Conservation (phyloP, 2,329 filamentous ascomycete genomes). For the Cordyceps javanica region DNA sequence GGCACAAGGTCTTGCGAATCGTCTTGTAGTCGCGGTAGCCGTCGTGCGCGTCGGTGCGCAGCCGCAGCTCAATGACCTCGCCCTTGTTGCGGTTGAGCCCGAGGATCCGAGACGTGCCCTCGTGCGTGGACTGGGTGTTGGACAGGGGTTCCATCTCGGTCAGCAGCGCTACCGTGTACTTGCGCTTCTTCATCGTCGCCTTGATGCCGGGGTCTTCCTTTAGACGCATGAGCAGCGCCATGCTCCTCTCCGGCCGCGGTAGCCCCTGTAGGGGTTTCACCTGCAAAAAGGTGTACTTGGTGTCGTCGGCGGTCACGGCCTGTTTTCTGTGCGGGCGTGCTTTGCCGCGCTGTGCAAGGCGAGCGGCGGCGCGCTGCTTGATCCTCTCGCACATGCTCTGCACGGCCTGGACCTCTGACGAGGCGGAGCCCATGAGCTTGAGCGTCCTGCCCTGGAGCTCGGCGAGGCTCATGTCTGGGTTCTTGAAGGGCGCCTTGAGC, state of each 20-base stretch:
- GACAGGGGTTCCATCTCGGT: constrained; percentile 92
- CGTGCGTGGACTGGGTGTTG: constrained; percentile 66
- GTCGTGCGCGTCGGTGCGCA: constrained; percentile 91
- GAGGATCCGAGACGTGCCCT: constrained; percentile 67
- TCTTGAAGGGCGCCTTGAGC: constrained; percentile 58
- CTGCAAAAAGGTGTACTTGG: constrained; percentile 73
- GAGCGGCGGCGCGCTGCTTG: constrained; percentile 40
- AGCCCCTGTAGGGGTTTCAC: constrained; percentile 72
- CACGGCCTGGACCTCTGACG: constrained; percentile 52
- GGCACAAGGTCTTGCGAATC: constrained; percentile 86
- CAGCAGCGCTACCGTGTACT: constrained; percentile 76
- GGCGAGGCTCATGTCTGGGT: constrained; percentile 44
- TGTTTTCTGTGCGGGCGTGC: constrained; percentile 17
- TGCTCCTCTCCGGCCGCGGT: constrained; percentile 65
- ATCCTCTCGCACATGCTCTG: constrained; percentile 42
- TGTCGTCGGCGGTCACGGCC: constrained; percentile 41
- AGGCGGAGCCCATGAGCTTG: constrained; percentile 58
- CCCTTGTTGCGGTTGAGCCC: constrained; percentile 84
- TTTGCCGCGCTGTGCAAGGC: constrained; percentile 26
- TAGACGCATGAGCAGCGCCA: constrained; percentile 67
- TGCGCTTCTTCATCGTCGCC: constrained; percentile 74
- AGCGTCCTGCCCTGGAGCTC: constrained; percentile 52
- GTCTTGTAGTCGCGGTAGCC: constrained; percentile 90
- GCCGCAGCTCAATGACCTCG: constrained; percentile 81
- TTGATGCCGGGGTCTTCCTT: constrained; percentile 81